A percentile compares a stretch with the other conserved stretches of the same genome.
Evolutionary conservation across 208 protist genomes (phyloP).

Genomic region (Leptomonas pyrrhocoris): DNA sequence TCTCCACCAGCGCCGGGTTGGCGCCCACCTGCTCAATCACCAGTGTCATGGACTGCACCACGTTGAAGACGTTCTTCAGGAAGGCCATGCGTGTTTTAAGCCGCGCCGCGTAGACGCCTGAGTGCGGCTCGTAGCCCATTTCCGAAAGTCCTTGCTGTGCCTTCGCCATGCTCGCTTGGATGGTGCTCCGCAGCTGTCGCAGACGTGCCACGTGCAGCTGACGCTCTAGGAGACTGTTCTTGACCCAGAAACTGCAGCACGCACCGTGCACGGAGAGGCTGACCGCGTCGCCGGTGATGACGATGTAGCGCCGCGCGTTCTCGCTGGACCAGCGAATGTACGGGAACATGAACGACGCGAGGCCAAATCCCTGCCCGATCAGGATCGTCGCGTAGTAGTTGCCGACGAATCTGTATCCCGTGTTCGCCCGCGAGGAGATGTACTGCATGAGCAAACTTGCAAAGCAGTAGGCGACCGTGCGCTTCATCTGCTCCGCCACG

Average conservation of each 20-base stretch:
- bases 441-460: slow-evolving; percentile 78
- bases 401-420: slow-evolving; percentile 62
- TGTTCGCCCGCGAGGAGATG: slow-evolving; percentile 46
- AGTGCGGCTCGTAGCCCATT: slow-evolving; percentile 85
- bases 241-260: slow-evolving; percentile 80
- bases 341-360: slow-evolving; percentile 79
- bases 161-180: slow-evolving; percentile 54
- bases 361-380: slow-evolving; percentile 71
- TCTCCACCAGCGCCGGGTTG: slow-evolving; percentile 67
- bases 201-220: slow-evolving; percentile 77
- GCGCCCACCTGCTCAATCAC: slow-evolving; percentile 76
- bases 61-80: slow-evolving; percentile 54
- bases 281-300: slow-evolving; percentile 71
- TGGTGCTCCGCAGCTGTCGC: slow-evolving; percentile 70
- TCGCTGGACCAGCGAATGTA: slow-evolving; percentile 89
- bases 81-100: slow-evolving; percentile 71
- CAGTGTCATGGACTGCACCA: slow-evolving; percentile 74
- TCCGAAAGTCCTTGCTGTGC: slow-evolving; percentile 51
- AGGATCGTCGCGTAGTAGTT: slow-evolving; percentile 80
- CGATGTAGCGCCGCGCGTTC: slow-evolving; percentile 68
- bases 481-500: slow-evolving; percentile 73
- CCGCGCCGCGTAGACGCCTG: slow-evolving; percentile 54
- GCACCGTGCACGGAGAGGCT: slow-evolving; percentile 79
- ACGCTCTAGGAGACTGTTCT: slow-evolving; percentile 61
- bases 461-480: slow-evolving; percentile 73